Evolutionary conservation across 1,139 yeast species (phyloP).

Genomic region (Nadsonia starkeyi-henricii): DNA sequence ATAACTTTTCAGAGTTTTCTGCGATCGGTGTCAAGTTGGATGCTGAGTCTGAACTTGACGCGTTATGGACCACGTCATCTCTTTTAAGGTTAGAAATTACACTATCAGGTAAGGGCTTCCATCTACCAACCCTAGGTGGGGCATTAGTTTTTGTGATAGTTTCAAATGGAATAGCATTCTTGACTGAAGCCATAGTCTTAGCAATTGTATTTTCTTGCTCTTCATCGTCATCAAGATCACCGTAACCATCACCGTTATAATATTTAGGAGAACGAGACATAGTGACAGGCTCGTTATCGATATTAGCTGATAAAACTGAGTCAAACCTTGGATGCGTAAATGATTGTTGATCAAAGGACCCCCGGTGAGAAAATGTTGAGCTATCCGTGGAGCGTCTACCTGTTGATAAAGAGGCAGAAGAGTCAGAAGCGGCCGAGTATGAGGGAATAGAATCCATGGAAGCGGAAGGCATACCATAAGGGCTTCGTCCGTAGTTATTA

Average conservation of each 20-base stretch:
- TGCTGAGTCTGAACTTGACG: background rate
- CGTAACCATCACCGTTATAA: background rate
- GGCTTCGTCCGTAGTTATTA: background rate
- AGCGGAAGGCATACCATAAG: background rate
- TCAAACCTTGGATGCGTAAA: background rate
- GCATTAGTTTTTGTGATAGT: background rate
- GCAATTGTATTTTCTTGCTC: conserved; percentile 1
- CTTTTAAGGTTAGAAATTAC: background rate
- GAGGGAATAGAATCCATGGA: background rate
- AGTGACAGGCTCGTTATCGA: background rate
- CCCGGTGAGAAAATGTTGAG: conserved; percentile 1
- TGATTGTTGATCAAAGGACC: background rate
- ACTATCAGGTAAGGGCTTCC: conserved; percentile 10
- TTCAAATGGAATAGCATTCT: background rate
- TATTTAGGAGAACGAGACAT: background rate
- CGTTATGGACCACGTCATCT: background rate
- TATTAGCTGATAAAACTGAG: background rate
- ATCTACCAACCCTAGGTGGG: conserved; percentile 9
- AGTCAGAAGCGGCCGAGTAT: conserved; percentile 9
- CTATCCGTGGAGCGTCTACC: conserved; percentile 16
- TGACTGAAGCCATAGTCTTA: background rate
- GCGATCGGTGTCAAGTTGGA: background rate
- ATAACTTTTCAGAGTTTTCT: conserved; percentile 13
- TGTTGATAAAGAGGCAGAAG: conserved; percentile 19
- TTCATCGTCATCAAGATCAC: conserved; percentile 1